These are phyloP conservation scores for Ustilago esculenta DNA, from an alignment of 1,284 basidiomycete species.

Conservation along the genomic window DNA sequence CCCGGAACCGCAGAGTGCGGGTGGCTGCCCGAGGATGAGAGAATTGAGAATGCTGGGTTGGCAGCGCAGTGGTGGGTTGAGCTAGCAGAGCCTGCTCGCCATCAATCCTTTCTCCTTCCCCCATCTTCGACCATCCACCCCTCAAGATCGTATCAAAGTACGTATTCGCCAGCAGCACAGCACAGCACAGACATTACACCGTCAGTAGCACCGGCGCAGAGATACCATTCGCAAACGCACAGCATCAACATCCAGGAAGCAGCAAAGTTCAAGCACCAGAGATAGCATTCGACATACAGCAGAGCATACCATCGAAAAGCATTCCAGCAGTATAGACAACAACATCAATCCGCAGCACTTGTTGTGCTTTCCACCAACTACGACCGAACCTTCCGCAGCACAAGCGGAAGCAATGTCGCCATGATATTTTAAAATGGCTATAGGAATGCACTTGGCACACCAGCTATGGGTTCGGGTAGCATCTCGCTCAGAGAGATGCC, in stretches of 20 bases:
- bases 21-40: neutral
- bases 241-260: constrained; percentile 1
- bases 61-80: constrained; percentile 6
- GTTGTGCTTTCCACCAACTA: too few relatives aligned
- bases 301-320: too few relatives aligned
- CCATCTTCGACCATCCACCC: constrained; percentile 51
- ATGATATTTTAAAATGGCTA: too few relatives aligned
- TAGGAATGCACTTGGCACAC: too few relatives aligned
- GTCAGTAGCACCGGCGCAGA: neutral
- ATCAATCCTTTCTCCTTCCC: constrained; percentile 21
- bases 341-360: too few relatives aligned
- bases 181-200: constrained; percentile 2
- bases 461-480: too few relatives aligned
- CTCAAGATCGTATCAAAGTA: constrained; percentile 54
- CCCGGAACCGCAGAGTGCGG: too few relatives aligned
- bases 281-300: constrained; percentile 1
- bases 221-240: constrained; percentile 3
- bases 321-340: neutral
- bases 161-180: constrained; percentile 19
- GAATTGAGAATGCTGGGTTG: neutral
- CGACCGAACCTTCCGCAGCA: too few relatives aligned
- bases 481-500: too few relatives aligned
- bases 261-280: neutral
- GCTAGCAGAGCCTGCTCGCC: constrained; percentile 10
- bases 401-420: too few relatives aligned